phyloP scores from a whole-genome alignment of 2,329 filamentous ascomycete species.

The Trichoderma breve region DNA sequence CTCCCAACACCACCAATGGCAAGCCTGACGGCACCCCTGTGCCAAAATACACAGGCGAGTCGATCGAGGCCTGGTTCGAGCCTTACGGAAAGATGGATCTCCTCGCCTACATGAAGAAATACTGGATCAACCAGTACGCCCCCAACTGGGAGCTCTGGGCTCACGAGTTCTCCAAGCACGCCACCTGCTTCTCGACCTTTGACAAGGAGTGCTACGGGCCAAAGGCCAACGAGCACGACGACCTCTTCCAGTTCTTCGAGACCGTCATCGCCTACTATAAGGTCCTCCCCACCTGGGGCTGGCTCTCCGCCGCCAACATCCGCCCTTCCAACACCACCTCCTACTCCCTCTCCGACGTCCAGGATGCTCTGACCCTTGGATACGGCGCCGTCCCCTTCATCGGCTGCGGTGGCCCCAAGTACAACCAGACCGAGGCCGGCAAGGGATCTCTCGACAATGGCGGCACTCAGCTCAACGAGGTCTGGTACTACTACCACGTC shows the following conservation, averaged over 20 bases:
- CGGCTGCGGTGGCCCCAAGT: conserved; percentile 59
- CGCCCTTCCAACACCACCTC: conserved; percentile 56
- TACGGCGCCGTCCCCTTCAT: conserved; percentile 59
- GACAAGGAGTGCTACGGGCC: conserved; percentile 64
- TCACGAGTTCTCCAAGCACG: conserved; percentile 68
- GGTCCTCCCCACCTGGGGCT: conserved; percentile 57
- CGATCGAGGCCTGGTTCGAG: conserved; percentile 58
- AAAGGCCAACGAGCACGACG: conserved; percentile 52
- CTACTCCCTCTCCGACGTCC: conserved; percentile 54
- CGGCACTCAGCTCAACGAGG: conserved; percentile 56
- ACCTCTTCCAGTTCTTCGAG: conserved; percentile 63
- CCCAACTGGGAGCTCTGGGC: conserved; percentile 62
- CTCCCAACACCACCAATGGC: conserved; percentile 62
- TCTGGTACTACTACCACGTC: conserved; percentile 66
- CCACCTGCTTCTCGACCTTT: conserved; percentile 65
- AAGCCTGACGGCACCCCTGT: conserved; percentile 52
- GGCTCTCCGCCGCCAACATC: conserved; percentile 56
- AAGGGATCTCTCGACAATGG: conserved; percentile 54
- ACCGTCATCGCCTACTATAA: conserved; percentile 58
- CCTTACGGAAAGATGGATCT: conserved; percentile 58
- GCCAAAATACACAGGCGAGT: conserved; percentile 55
- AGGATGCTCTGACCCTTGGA: conserved; percentile 46
- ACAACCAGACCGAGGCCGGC: conserved; percentile 59
- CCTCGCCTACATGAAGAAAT: conserved; percentile 63
- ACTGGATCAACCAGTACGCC: conserved; percentile 58